These are phyloP conservation scores for Neoboletus magnificus DNA, from an alignment of 768 basidiomycete genomes.

Conservation along the genomic window DNA sequence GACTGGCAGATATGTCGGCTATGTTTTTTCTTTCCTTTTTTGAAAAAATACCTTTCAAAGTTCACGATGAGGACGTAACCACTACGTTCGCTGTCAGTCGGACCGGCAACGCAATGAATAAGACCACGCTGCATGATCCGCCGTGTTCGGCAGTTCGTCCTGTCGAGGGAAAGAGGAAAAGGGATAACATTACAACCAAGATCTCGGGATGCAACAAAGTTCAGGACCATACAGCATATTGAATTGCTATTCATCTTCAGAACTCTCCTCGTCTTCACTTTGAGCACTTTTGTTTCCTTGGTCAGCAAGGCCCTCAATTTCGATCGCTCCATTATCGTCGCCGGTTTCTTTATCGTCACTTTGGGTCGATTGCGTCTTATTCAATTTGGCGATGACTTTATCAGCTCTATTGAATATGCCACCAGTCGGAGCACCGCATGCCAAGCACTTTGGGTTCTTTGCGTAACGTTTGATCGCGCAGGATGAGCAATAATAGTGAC, in stretches of 20 bases:
- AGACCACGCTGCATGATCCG: constrained; percentile 15
- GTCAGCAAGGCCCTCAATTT: constrained; percentile 58
- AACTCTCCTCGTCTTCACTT: constrained; percentile 26
- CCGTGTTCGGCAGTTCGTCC: constrained; percentile 14
- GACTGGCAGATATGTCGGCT: neutral
- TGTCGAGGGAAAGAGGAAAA: constrained; percentile 18
- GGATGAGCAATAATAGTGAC: constrained; percentile 92
- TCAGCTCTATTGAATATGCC: constrained; percentile 97
- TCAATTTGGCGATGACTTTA: constrained; percentile 86
- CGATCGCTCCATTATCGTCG: constrained; percentile 39
- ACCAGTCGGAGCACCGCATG: constrained; percentile 88
- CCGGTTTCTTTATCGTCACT: constrained; percentile 44
- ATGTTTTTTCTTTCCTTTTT: neutral
- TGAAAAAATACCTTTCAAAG: neutral
- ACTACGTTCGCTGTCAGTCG: no score
- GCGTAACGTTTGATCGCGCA: constrained; percentile 95
- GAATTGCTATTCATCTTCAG: constrained; percentile 30
- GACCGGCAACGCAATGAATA: neutral
- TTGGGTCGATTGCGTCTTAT: constrained; percentile 62
- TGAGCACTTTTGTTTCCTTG: constrained; percentile 26
- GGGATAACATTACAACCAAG: constrained; percentile 23
- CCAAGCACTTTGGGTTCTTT: constrained; percentile 93
- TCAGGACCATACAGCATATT: constrained; percentile 26
- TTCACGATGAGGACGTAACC: constrained; percentile 4
- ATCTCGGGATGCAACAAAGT: constrained; percentile 32